These are phyloP conservation scores for Coemansia reversa DNA, from an alignment of 192 early-diverging fungal species.

Conservation along the genomic window DNA sequence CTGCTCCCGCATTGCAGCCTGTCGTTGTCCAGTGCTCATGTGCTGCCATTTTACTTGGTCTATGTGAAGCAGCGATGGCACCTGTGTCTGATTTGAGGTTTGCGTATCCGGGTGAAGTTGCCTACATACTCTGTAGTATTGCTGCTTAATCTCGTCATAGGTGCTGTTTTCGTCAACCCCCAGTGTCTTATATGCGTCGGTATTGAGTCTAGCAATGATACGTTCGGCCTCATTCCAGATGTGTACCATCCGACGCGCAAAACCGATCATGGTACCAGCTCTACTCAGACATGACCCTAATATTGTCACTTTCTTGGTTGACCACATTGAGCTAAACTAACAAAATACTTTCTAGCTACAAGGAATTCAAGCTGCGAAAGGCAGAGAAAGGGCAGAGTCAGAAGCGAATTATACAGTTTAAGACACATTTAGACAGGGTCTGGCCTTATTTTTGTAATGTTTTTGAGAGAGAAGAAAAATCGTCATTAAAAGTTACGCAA, in stretches of 20 bases:
- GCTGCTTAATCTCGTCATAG: slow-evolving; percentile 24
- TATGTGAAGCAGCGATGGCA: background rate
- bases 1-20: slow-evolving; percentile 15
- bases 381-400: background rate
- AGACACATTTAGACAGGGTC: too few relatives aligned
- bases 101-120: slow-evolving; percentile 41
- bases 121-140: slow-evolving; percentile 43
- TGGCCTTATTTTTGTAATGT: too few relatives aligned
- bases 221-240: slow-evolving; percentile 10
- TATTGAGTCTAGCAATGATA: slow-evolving; percentile 18
- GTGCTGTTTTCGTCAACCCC: slow-evolving; percentile 16
- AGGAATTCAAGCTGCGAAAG: too few relatives aligned
- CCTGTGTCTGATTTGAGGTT: background rate
- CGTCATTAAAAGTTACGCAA: too few relatives aligned
- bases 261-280: background rate
- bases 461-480: too few relatives aligned
- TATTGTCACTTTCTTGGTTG: too few relatives aligned
- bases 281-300: background rate
- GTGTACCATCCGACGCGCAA: background rate
- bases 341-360: too few relatives aligned
- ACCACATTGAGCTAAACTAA: too few relatives aligned
- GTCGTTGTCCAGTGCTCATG: slow-evolving; percentile 10
- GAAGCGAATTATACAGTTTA: background rate
- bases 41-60: slow-evolving; percentile 13
- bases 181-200: slow-evolving; percentile 25